A percentile compares a stretch with the other conserved stretches of the same genome.
These are phyloP conservation scores for Parachlorella kessleri DNA, from an alignment of 139 green algal genomes.

Conservation along the genomic window DNA sequence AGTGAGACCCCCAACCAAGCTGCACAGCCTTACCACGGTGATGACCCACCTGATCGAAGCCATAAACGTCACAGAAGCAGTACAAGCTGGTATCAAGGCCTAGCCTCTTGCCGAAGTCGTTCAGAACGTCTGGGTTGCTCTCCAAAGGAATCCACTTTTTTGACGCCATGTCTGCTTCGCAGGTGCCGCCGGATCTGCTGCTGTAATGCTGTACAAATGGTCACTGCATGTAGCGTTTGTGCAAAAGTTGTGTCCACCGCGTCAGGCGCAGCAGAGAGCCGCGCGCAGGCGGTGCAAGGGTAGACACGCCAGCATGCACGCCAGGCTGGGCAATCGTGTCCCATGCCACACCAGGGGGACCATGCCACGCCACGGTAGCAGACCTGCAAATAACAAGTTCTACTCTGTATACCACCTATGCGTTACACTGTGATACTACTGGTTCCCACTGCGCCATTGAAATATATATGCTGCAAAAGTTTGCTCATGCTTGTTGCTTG, in stretches of 20 bases:
- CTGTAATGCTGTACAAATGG: background rate
- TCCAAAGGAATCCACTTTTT: conserved; percentile 44
- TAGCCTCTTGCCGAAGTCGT: conserved; percentile 67
- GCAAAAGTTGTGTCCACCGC: background rate
- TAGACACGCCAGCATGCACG: background rate
- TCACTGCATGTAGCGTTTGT: background rate
- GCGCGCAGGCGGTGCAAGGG: background rate
- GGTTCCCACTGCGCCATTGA: too few species aligned
- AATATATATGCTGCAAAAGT: too few species aligned
- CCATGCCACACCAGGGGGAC: too few species aligned
- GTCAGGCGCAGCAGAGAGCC: background rate
- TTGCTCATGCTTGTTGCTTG: too few species aligned
- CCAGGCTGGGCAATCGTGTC: too few species aligned
- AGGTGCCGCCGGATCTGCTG: too few species aligned
- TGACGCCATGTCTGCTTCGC: background rate
- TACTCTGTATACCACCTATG: too few species aligned
- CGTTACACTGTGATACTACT: too few species aligned
- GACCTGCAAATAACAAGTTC: too few species aligned
- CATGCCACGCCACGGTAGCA: too few species aligned
- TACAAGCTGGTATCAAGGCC: conserved; percentile 58
- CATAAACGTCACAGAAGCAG: conserved; percentile 78
- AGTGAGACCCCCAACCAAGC: background rate
- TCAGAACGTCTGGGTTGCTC: conserved; percentile 89
- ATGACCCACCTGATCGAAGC: conserved; percentile 70
- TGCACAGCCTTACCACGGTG: background rate